Evolutionary conservation across 2,329 filamentous ascomycete species (phyloP), one percentile per base, ranked within the genome.

Genomic region (Saccharata proteae): DNA sequence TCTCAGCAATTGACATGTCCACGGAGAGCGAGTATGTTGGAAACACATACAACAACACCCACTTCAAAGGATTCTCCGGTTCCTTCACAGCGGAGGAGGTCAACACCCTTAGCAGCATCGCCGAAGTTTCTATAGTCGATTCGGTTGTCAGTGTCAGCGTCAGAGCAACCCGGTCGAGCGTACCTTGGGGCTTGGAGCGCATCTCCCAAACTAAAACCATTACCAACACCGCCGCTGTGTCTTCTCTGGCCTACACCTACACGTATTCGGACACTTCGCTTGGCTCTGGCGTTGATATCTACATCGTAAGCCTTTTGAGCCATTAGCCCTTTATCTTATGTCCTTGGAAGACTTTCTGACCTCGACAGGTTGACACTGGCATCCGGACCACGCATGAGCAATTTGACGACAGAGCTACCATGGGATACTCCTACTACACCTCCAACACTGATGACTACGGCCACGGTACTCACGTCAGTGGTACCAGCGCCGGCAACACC

Each of bases 221-320:
- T 8, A 32, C 41, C 15, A 43, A 36, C 29, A 40, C 36, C 5
- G 53, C 55, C 15, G 36, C 34, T 14, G 46, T 43, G 3, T 43
- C 47, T 9, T 61, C 56, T 23, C 57, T 58, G 16, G 22, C 32
- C n/a, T 34, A 26, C 6, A 36, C 34, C 3, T 36, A 36, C 16
- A 32, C 25, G 12, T 36, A 36, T 16, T 26, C 24, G 6, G 24
- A 24, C 13, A 24, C 29, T 10, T 19, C 13, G 9, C 32, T 34
- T 4, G 34, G 34, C 16, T 14, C 17, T 6, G 34, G 38, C 11
- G 40, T 39, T 44, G 71, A 64, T 5, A 68, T 62, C n/a, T 77
- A 68, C 46, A 57, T 77, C n/a, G 62, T 77, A 21, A 36, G 39
- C 33, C 14, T 16, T 1, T n/a, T n/a, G n/a, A n/a, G n/a, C n/a